Evolutionary conservation across 768 basidiomycete species (phyloP), one percentile per base, ranked within the genome.

Genomic region (Phylloporus sp.): DNA sequence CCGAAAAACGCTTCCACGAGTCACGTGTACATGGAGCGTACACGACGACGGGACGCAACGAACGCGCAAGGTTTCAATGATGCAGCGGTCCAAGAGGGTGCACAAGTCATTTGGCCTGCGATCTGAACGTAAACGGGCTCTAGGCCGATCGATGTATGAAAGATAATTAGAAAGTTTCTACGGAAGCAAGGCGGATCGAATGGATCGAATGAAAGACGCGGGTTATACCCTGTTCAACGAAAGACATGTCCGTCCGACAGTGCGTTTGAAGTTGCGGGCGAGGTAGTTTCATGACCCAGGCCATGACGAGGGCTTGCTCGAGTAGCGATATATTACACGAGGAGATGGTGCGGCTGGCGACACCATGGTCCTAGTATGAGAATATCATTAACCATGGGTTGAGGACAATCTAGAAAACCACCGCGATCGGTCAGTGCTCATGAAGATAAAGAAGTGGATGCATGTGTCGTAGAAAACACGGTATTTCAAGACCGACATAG

Each of bases 381-480:
- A 91, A 90, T 44, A 89, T 86, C 84, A 89, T 88, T 46, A 91
- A 71, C 84, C 85, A 89, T 7, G 89, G 90, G 57, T 93, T 93
- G 48, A 93, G 77, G 34, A 90, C 83, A 53, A 94, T 84, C 76
- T 86, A 52, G 26, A 42, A 14, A 38, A 28, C 32, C 15, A 33
- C 42, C 49, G 38, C 28, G 38, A 38, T 44, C 38, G 31, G 55
- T 64, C 23, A 64, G 60, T 44, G 32, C 10, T 23, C 29, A 23
- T 42, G 14, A 24, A 36, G 22, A 31, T 23, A 17, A 15, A 15
- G 17, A 31, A 8, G 9, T 21, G 9, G 9, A 18, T 26, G 38
- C 9, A 23, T 44, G 32, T 6, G 36, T 38, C 44, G 50, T 34
- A 41, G 32, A 41, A 41, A 41, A 41, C n/a, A 35, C 39, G 44